Evolutionary conservation across 345 rosid species (phyloP), one percentile per base, ranked within the genome.

Genomic region (Euphorbia tirucalli): DNA sequence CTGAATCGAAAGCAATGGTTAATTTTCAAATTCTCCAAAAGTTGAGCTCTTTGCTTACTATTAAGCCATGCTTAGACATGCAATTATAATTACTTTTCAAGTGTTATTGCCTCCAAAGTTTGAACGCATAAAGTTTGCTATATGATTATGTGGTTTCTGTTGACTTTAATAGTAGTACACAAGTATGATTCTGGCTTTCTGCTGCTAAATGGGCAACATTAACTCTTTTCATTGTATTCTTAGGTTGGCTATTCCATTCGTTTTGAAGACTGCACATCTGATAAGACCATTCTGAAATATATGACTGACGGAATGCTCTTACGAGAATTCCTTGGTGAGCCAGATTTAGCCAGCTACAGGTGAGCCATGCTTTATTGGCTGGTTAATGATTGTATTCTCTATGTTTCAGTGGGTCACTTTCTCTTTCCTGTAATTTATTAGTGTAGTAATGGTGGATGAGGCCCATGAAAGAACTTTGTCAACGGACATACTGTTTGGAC

Each of bases 401-500:
- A 9, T 21, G 50, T 32, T 43, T 28, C n/a, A 10, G 66, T 37
- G 41, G 56, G 69, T 72, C 71, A 57, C 69, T 79, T 13, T 68
- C 54, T 72, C 68, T 56, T 59, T 39, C 27, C 55, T 31, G 48
- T 72, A 54, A 68, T 77, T 68, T 81, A 81, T 76, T 86, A 93
- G 98, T 74, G 93, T 95, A 35, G 83, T 92, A 73, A 92, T 95
- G 91, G 97, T 95, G 78, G 99, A 95, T 66, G 97, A 95, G 86
- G 97, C 99, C 3, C 99, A 95, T 80, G 99, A 95, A 85, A 95
- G 99, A 83, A 95, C 99, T 31, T 78, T 95, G 74, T 95, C 99
- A 28, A 95, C 99, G 10, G 99, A 95, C 81, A 92, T 95, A 70
- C 85, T 95, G 39, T 95, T 95, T 60, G 99, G 99, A 71, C 79